Percentiles rank a stretch among this genome's conserved stretches.
These are phyloP conservation scores for Diplodia mutila DNA, from an alignment of 2,329 filamentous ascomycete genomes.

Conservation along the genomic window DNA sequence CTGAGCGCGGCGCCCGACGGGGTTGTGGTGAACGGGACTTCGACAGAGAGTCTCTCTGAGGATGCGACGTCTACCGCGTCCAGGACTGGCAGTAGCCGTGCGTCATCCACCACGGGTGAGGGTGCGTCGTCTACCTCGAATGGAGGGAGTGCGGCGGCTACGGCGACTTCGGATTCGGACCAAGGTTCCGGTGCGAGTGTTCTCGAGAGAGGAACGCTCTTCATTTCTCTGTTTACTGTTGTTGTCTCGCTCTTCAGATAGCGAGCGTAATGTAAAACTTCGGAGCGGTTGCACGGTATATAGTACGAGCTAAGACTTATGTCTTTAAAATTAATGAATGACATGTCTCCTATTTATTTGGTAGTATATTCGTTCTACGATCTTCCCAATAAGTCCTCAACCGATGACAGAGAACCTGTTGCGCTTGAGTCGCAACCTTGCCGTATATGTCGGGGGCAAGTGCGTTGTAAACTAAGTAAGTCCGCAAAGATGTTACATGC, in stretches of 20 bases:
- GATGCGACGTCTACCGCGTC: background rate
- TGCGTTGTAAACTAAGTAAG: too few species aligned
- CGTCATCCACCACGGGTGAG: background rate
- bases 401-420: too few species aligned
- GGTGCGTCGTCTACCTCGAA: background rate
- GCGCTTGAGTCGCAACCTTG: too few species aligned
- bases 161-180: background rate
- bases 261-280: background rate
- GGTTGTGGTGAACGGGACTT: background rate
- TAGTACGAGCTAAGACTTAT: too few species aligned
- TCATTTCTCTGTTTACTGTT: background rate
- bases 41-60: background rate
- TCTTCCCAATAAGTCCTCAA: too few species aligned
- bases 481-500: too few species aligned
- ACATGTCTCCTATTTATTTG: too few species aligned
- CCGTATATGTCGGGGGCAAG: too few species aligned
- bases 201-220: background rate
- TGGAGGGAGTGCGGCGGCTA: background rate
- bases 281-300: too few species aligned
- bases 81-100: background rate
- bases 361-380: too few species aligned
- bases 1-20: background rate
- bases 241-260: background rate
- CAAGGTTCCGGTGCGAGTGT: background rate
- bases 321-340: too few species aligned